Conservation (phyloP, 306 rosid species). For the Prinsepia uniflora region DNA sequence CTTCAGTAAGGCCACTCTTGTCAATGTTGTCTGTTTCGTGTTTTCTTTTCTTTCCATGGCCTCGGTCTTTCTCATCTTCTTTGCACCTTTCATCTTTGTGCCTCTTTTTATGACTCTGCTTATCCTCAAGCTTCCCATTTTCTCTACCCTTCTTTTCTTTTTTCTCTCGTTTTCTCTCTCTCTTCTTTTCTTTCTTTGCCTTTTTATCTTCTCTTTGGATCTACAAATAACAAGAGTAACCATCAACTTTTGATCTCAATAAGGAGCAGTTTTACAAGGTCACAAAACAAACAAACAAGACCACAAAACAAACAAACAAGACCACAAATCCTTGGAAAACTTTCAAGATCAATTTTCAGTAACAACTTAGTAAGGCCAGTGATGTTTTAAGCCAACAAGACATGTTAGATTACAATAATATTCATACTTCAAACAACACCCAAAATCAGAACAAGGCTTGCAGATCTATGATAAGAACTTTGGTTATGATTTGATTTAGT, state of each 20-base stretch:
- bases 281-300: not conserved
- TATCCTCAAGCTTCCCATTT: constrained; percentile 18
- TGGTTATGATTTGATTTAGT: not conserved
- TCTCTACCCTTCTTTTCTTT: constrained; percentile 23
- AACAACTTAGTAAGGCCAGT: not conserved
- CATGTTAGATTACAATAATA: not conserved
- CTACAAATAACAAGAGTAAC: constrained; percentile 7
- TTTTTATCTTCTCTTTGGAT: constrained; percentile 22
- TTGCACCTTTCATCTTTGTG: constrained; percentile 20
- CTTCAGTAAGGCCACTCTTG: constrained; percentile 31
- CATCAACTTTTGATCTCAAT: not conserved
- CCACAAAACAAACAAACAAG: not conserved
- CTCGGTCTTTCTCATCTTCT: constrained; percentile 13
- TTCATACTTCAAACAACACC: not conserved
- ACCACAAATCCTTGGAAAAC: not conserved
- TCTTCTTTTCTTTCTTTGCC: constrained; percentile 31
- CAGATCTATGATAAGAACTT: not conserved
- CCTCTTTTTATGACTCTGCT: constrained; percentile 13
- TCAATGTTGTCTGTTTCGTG: constrained; percentile 21
- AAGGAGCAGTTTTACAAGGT: too few species aligned
- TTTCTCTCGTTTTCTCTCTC: constrained; percentile 24
- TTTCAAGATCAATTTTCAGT: not conserved
- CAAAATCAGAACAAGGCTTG: not conserved
- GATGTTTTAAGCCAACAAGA: not conserved
- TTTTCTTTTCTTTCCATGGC: constrained; percentile 17